Base-by-base conservation (phyloP, 441 rosid genomes). In the Adansonia madagascariensis region DNA sequence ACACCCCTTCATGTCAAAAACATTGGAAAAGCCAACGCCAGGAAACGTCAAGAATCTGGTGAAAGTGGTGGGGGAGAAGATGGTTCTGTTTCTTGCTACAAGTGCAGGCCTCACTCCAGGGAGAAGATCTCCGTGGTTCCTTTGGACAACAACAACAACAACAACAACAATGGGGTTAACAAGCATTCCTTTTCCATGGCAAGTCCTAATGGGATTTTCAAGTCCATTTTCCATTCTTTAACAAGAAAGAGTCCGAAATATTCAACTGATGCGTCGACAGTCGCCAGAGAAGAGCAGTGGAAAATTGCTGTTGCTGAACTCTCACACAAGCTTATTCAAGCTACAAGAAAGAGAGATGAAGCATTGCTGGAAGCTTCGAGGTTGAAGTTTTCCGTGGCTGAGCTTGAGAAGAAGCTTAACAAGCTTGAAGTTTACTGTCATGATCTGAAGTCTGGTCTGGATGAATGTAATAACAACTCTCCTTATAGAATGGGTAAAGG, bases 361-460 rank as follows among this genome's bases (percentile, higher is more conserved):
- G 98, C 99, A 0, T 62, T 91, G 41, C 80, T 75, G 10, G 98
- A 96, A 84, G 95, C 93, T 70, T 94, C 97, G 1, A 89, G 88
- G 79, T 82, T 96, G 18, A 96, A 93, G 75, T 72, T 89, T 11
- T 89, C 99, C 53, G 91, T 93, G 96, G 76, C 91, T 39, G 98
- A 96, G 79, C 94, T 96, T 20, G 99, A 96, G 85, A 94, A 91
- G 83, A 96, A 96, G 81, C 97, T 96, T 67, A 90, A 88, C 82
- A 92, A 88, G 80, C 98, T 96, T 44, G 99, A 96, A 82, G 84
- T 90, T 74, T 91, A 92, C 68, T 94, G 98, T 66, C 95, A 88
- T 66, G 83, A 87, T 61, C 87, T 96, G 81, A 96, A 93, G 75
- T 89, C 92, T 0, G 94, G 94, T 0, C 91, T 96, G 2, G 98